Base-by-base conservation (phyloP, 176 grass and related monocot species). In the Carex myosuroides region DNA sequence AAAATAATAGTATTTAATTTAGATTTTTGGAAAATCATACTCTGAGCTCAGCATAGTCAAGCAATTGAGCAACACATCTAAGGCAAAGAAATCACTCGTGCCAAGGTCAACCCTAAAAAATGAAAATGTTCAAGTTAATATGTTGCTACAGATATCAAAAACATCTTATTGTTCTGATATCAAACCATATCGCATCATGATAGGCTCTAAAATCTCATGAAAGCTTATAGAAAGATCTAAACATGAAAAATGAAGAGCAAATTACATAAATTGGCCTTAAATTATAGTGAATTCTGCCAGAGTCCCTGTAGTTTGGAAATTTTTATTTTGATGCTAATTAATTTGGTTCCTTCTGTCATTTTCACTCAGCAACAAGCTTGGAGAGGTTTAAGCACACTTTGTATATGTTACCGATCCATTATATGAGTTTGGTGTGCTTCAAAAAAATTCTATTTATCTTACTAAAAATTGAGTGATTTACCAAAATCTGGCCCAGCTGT, bases 61-160 rank as follows among this genome's bases (percentile, higher is more conserved):
- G 79, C 91, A 98, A 88, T 98, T 98, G 12, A 94, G 92, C 80
- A 98, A 89, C 68, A 93, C 89, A 91, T 98, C 95, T 37, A 98
- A 71, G 66, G 84, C 92, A 87, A 98, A 86, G 86, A 87, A 94
- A 89, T 95, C 92, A 11, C 89, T 84, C 16, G 95, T 98, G 64
- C 91, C 92, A 83, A 98, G 91, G 80, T 98, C 95, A 82, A 95
- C 88, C 95, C 92, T 98, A 81, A 75, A 88, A 76, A 13, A 77
- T 17, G 13, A 85, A 30, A 13, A 72, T 50, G 44, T 54, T 83
- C 14, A 65, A 41, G 54, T 32, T 69, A 9, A 82, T 64, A 57
- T 35, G 62, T 30, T 81, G 63, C 56, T 50, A 11, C 60, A 54
- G 48, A 66, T 39, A 60, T 46, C 26, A 67, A 13, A 24, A 6